These are phyloP conservation scores for Friedmanniomyces endolithicus DNA, from an alignment of 495 filamentous ascomycete species.

Conservation along the genomic window DNA sequence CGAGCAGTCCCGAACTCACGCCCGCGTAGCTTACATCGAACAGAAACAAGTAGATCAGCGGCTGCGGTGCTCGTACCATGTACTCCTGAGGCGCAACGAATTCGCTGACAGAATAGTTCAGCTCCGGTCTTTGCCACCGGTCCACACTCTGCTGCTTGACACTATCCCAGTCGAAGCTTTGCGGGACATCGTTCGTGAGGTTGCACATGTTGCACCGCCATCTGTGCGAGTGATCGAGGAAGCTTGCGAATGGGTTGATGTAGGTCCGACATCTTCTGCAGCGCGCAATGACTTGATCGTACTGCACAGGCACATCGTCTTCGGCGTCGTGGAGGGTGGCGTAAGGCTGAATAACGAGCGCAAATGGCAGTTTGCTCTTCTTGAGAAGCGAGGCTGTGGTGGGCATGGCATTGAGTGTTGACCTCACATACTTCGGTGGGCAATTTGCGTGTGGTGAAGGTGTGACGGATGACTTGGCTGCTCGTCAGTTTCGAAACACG, in stretches of 20 bases:
- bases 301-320: conserved; percentile 79
- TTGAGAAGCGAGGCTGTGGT: conserved; percentile 85
- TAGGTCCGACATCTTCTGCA: conserved; percentile 92
- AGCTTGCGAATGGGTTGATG: conserved; percentile 93
- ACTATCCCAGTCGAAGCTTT: conserved; percentile 96
- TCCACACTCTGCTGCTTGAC: conserved; percentile 80
- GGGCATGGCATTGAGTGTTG: conserved; percentile 84
- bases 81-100: conserved; percentile 98
- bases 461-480: conserved; percentile 71
- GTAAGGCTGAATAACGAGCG: conserved; percentile 92
- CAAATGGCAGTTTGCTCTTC: conserved; percentile 90
- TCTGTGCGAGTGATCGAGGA: conserved; percentile 91
- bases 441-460: conserved; percentile 88
- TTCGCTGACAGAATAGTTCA: conserved; percentile 90
- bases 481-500: background rate
- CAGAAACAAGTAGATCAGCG: conserved; percentile 93
- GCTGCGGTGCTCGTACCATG: conserved; percentile 96
- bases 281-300: conserved; percentile 93
- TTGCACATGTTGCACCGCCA: conserved; percentile 99
- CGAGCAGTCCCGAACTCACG: conserved; percentile 84
- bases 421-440: conserved; percentile 86
- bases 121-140: conserved; percentile 74
- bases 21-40: conserved; percentile 92
- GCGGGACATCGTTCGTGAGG: conserved; percentile 93
- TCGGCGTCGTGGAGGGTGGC: conserved; percentile 83